phyloP scores from a whole-genome alignment of 2,329 filamentous ascomycete genomes.

The Zymoseptoria crescenta region DNA sequence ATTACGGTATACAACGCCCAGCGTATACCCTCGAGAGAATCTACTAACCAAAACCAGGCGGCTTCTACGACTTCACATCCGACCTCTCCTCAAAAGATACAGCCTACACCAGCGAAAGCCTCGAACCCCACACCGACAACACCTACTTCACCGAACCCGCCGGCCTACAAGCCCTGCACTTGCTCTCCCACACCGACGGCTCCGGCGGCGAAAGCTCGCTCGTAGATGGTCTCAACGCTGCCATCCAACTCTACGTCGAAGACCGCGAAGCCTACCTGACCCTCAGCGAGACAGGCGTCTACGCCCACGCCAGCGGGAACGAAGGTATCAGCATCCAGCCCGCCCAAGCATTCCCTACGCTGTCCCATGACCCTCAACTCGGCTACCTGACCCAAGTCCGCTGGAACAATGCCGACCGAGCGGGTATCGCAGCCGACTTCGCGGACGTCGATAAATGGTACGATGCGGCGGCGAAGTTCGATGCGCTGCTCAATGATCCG shows the following conservation, averaged over 20 bases:
- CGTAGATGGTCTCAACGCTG: conserved; percentile 77
- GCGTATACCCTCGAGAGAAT: neutral
- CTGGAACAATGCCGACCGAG: conserved; percentile 92
- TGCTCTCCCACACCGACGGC: conserved; percentile 68
- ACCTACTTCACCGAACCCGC: conserved; percentile 93
- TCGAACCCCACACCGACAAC: conserved; percentile 85
- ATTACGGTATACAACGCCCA: conserved; percentile 62
- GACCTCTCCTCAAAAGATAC: conserved; percentile 67
- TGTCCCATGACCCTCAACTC: conserved; percentile 50
- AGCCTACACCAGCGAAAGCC: conserved; percentile 70
- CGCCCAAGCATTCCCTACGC: conserved; percentile 60
- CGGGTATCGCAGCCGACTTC: conserved; percentile 53
- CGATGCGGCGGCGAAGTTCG: conserved; percentile 63
- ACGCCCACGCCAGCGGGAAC: conserved; percentile 82
- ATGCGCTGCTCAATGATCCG: conserved; percentile 57
- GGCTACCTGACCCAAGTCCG: conserved; percentile 56
- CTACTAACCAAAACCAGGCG: conserved; percentile 34
- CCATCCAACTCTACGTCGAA: conserved; percentile 49
- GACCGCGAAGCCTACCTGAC: conserved; percentile 50
- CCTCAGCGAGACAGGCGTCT: conserved; percentile 52
- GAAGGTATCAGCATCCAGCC: conserved; percentile 73
- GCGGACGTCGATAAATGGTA: conserved; percentile 58
- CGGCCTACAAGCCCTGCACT: conserved; percentile 85
- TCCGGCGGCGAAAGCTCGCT: conserved; percentile 70
- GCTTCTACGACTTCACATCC: conserved; percentile 80